A percentile compares a stretch with the other conserved stretches of the same genome.
Evolutionary conservation across 306 rosid genomes (phyloP).

Genomic region (Hippophae rhamnoides): DNA sequence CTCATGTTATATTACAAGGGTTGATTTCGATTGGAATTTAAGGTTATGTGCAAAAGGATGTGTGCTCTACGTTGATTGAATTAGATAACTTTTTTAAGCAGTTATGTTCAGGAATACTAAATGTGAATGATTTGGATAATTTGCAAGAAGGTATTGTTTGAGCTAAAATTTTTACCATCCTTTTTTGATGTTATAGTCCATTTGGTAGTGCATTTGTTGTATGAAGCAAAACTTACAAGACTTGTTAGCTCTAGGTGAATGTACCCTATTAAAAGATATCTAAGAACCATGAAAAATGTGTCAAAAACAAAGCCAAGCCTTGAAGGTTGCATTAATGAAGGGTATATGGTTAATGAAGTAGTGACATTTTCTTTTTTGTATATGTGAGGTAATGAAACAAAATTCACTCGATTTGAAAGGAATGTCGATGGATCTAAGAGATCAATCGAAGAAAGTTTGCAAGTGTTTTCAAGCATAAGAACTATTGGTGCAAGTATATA

Average conservation of each 20-base stretch:
- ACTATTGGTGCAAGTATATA: too few species aligned
- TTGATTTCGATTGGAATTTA: not conserved
- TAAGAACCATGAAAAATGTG: not conserved
- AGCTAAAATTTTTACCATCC: not conserved
- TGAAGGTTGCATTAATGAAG: slow-evolving; percentile 5
- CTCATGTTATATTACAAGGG: not conserved
- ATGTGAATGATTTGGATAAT: not conserved
- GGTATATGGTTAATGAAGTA: not conserved
- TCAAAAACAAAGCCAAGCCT: not conserved
- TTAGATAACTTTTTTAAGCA: not conserved
- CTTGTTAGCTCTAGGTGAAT: not conserved
- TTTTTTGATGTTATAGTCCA: slow-evolving; percentile 3
- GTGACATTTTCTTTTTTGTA: not conserved
- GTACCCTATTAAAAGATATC: not conserved
- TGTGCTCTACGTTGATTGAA: too few species aligned
- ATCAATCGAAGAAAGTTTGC: too few species aligned
- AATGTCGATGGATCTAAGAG: not conserved
- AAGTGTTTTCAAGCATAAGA: too few species aligned
- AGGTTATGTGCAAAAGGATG: not conserved
- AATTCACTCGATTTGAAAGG: not conserved
- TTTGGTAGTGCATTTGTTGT: not conserved
- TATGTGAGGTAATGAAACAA: not conserved
- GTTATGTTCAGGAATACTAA: slow-evolving; percentile 3
- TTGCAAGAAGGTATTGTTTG: not conserved
- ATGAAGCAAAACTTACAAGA: not conserved